Evolutionary conservation across 306 rosid species (phyloP), one percentile per base, ranked within the genome.

Genomic region (Luffa acutangula): DNA sequence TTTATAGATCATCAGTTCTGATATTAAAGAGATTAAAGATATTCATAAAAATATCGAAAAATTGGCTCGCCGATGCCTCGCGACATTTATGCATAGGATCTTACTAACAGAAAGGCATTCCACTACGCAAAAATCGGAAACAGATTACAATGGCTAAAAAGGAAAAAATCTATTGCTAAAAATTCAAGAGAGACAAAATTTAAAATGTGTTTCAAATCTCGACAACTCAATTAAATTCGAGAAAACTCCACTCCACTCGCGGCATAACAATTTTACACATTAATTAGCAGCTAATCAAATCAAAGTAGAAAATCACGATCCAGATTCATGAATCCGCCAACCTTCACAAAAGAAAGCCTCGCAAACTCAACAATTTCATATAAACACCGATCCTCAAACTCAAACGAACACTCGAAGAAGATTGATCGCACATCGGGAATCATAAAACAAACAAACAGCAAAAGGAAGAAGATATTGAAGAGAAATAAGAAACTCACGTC

Each of bases 21-120:
- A 72, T 73, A 25, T 49, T 25, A 14, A 48, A 48, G n/a, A 71
- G 12, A 21, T 48, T 3, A 31, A 71, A 72, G 59, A 7, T 15
- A 25, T 7, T 73, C 41, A 13, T 73, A 73, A 46, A 12, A 70
- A 71, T 71, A 25, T 31, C 6, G 43, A 31, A 48, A 72, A 72
- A 48, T 12, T 7, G 41, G 59, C 59, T 21, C 58, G 52, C 20
- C 6, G 15, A 10, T 69, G 18, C 17, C 39, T 33, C 1, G 77
- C 77, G 42, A 73, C 43, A 73, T 73, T 73, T 25, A 73, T 51
- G 41, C 43, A 31, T 33, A 73, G 11, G 77, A 73, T 73, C 77
- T 73, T 73, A 49, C 77, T 73, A 48, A 49, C 11, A 73, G 39
- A 31, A 49, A 49, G 7, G 31, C 36, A 8, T 59, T 48, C 42